A percentile compares a stretch with the other conserved stretches of the same genome.
Conservation (phyloP, 768 basidiomycete genomes). For the Mycena sanguinolenta region DNA sequence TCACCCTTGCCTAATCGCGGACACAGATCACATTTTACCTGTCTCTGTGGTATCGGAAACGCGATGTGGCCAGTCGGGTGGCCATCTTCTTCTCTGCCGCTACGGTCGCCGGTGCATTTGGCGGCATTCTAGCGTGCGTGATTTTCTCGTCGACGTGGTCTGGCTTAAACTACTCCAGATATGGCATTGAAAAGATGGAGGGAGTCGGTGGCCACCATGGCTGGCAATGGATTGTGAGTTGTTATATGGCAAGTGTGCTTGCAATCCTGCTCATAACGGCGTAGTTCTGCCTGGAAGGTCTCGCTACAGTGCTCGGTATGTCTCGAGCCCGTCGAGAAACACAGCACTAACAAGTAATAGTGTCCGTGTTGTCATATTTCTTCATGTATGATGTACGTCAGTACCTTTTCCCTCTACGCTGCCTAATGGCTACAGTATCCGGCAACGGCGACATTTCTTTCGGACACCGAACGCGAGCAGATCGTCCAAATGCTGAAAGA, state of each 20-base stretch:
- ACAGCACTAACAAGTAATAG: slow-evolving; percentile 6
- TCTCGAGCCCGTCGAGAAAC: not conserved
- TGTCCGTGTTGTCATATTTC: slow-evolving; percentile 61
- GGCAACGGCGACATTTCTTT: slow-evolving; percentile 69
- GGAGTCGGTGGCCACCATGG: slow-evolving; percentile 53
- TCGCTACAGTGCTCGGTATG: slow-evolving; percentile 39
- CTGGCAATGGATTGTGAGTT: slow-evolving; percentile 65
- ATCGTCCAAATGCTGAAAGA: slow-evolving; percentile 58
- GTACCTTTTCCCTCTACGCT: not conserved
- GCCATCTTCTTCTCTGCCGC: slow-evolving; percentile 39
- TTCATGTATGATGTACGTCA: slow-evolving; percentile 65
- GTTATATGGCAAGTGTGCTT: not conserved
- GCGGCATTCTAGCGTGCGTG: slow-evolving; percentile 64
- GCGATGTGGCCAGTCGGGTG: slow-evolving; percentile 59
- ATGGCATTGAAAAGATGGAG: slow-evolving; percentile 60
- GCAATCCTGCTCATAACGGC: not conserved
- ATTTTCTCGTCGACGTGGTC: too few species aligned
- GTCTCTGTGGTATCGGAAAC: slow-evolving; percentile 71
- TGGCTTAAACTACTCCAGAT: slow-evolving; percentile 48
- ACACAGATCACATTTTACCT: slow-evolving; percentile 58
- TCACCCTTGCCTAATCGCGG: not conserved
- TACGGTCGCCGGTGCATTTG: slow-evolving; percentile 49
- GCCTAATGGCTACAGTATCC: slow-evolving; percentile 56
- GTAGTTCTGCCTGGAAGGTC: slow-evolving; percentile 62
- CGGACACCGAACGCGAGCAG: slow-evolving; percentile 54